These are phyloP conservation scores for Davidsoniella virescens DNA, from an alignment of 2,329 filamentous ascomycete genomes.

Conservation along the genomic window DNA sequence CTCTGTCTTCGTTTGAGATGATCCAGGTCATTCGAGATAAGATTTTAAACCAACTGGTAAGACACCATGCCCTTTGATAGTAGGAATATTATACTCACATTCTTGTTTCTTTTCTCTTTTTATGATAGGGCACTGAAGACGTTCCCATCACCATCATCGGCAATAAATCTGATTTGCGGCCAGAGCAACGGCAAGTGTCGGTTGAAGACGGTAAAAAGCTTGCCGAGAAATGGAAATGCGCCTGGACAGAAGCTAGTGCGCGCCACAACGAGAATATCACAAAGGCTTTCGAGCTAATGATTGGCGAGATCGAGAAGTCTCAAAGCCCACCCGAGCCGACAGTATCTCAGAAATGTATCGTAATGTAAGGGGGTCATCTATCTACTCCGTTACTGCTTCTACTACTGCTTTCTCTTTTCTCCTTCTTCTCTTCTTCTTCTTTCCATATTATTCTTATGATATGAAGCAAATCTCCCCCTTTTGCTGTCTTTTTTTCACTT, in stretches of 20 bases:
- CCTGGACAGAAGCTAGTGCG: constrained; percentile 87
- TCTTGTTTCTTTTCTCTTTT: not conserved
- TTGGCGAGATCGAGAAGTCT: constrained; percentile 85
- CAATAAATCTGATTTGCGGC: constrained; percentile 88
- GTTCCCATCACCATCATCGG: constrained; percentile 90
- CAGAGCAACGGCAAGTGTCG: constrained; percentile 83
- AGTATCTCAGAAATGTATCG: constrained; percentile 59
- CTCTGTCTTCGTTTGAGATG: constrained; percentile 92
- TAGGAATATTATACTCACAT: not conserved
- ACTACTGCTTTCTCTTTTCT: not conserved
- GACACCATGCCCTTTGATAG: constrained; percentile 18
- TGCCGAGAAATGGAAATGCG: constrained; percentile 75
- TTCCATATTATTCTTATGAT: not conserved
- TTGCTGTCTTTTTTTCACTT: too few species aligned
- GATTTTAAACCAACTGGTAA: constrained; percentile 86
- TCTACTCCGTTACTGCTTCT: not conserved
- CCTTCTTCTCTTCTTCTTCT: not conserved
- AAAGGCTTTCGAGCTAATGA: constrained; percentile 85
- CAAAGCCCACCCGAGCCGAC: constrained; percentile 78
- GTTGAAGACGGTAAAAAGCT: constrained; percentile 72
- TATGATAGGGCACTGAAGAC: constrained; percentile 65
- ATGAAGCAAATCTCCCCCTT: too few species aligned
- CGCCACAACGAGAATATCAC: constrained; percentile 87
- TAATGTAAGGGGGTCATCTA: constrained; percentile 52
- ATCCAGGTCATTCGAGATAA: constrained; percentile 90